These are phyloP conservation scores for Crucibulum laeve DNA, from an alignment of 768 basidiomycete genomes.

Conservation along the genomic window DNA sequence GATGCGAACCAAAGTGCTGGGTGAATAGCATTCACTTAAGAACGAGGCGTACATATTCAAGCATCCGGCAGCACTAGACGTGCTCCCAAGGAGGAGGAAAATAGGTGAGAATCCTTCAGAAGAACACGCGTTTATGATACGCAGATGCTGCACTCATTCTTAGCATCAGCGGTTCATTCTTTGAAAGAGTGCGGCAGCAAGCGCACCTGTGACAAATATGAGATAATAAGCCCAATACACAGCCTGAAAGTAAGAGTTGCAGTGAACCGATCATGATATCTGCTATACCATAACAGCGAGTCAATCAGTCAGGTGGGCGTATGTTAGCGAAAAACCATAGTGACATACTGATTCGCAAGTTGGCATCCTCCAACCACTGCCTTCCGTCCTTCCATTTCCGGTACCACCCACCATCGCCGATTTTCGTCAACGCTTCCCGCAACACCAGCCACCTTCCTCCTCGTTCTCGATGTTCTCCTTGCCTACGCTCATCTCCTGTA, in stretches of 20 bases:
- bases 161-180: background rate
- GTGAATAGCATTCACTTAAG: no score
- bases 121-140: conserved; percentile 74
- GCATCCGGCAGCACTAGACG: conserved; percentile 76
- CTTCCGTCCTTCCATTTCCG: no score
- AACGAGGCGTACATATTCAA: conserved; percentile 70
- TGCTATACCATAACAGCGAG: conserved; percentile 38
- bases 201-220: conserved; percentile 79
- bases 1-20: no score
- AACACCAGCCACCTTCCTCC: no score
- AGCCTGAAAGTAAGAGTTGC: conserved; percentile 63
- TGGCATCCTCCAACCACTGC: no score
- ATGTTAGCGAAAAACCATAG: no score
- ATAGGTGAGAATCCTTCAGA: conserved; percentile 93
- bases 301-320: no score
- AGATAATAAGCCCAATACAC: conserved; percentile 68
- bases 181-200: background rate
- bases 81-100: conserved; percentile 87
- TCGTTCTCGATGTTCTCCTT: no score
- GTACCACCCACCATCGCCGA: no score
- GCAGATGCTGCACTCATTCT: conserved; percentile 51
- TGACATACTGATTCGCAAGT: no score
- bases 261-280: conserved; percentile 71
- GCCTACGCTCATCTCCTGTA: no score
- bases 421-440: no score